Evolutionary conservation across 192 early-diverging fungal species (phyloP).

Genomic region (Jimgerdemannia lactiflua): DNA sequence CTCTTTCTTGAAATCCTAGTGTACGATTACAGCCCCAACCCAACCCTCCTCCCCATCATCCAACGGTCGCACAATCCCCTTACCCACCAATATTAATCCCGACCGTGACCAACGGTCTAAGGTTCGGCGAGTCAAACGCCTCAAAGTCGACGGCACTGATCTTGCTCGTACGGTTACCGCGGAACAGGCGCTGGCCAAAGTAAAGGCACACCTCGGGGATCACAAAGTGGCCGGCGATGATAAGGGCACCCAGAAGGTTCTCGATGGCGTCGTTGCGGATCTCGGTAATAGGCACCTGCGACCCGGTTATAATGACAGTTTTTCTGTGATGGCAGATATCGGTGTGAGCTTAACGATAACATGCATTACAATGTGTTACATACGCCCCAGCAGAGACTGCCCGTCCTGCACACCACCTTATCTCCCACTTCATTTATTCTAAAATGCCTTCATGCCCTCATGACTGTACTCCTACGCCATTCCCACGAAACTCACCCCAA

Average conservation of each 20-base stretch:
- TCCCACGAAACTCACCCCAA: conserved; percentile 61
- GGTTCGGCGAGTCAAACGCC: conserved; percentile 86
- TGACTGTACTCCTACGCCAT: neutral
- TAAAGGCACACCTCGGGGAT: conserved; percentile 95
- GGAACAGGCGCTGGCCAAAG: conserved; percentile 91
- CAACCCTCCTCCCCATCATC: too few species aligned
- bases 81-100: conserved; percentile 89
- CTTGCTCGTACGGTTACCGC: conserved; percentile 87
- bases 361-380: neutral
- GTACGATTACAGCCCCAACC: too few species aligned
- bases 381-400: neutral
- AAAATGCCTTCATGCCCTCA: too few species aligned
- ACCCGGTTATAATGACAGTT: conserved; percentile 96
- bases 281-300: conserved; percentile 96
- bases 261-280: conserved; percentile 98
- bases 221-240: conserved; percentile 97
- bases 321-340: conserved; percentile 48
- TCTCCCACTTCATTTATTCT: too few species aligned
- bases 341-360: too few species aligned
- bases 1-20: too few species aligned
- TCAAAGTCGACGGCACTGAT: conserved; percentile 79
- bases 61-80: too few species aligned
- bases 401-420: too few species aligned
- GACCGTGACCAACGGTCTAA: conserved; percentile 86
- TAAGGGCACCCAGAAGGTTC: conserved; percentile 93